Base-by-base conservation (phyloP, 208 protist genomes). In the Leishmania tarentolae region DNA sequence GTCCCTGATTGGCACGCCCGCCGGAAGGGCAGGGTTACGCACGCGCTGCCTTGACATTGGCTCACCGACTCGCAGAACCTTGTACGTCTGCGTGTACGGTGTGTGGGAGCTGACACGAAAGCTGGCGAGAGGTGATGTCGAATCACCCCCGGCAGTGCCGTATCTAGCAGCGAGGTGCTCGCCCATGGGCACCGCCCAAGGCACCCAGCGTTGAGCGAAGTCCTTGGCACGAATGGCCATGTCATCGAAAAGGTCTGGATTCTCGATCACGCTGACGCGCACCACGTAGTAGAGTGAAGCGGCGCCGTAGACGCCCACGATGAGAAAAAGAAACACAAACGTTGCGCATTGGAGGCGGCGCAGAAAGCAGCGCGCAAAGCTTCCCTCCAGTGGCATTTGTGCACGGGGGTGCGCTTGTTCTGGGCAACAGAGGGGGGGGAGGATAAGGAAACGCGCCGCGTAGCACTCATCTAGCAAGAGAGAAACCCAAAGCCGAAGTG, bases 201-300 rank as follows among this genome's bases (percentile, higher is more conserved):
- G 3, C 4, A 72, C 31, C 50, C 57, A 50, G 17, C 15, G 44
- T 61, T 42, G 72, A 19, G 72, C 13, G 50, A 61, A 2, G 56
- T 2, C n/a, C 35, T 35, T 31, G 2, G 21, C 37, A 47, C n/a
- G 44, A 35, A 13, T 28, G 42, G 15, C 46, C 40, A 61, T 31
- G 21, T 19, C 0, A 31, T 13, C n/a, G 37, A 68, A 63, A 46
- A 21, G 8, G 8, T 44, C 24, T 0, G 44, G 74, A 47, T 47
- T 44, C 53, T 86, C 72, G 44, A 71, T 65, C 35, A 76, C 56
- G 78, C 68, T 79, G 65, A 86, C 80, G 78, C 74, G 82, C 63
- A 86, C 73, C 19, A 75, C 78, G 66, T 86, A 86, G 74, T 86
- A 86, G 2, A 79, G n/a, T 13, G 77, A 81, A 2, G 82, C 75